These are phyloP conservation scores for Nakaseomyces glabratus DNA, from an alignment of 1,139 yeast genomes.

Conservation along the genomic window DNA sequence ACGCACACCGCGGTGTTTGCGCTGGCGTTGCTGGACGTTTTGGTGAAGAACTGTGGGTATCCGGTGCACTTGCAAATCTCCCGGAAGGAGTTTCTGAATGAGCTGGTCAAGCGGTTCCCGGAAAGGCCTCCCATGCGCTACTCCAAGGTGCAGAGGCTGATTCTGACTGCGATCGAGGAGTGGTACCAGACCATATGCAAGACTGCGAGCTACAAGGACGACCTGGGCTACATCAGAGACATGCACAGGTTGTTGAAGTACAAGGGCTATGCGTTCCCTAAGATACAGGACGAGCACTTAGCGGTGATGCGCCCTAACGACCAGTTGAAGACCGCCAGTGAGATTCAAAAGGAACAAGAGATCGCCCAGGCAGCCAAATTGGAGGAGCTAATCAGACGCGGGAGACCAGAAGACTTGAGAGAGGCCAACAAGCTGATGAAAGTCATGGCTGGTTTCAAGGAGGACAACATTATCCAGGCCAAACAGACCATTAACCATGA, in stretches of 20 bases:
- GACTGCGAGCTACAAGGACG: slow-evolving; percentile 84
- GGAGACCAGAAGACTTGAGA: slow-evolving; percentile 88
- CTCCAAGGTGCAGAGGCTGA: slow-evolving; percentile 71
- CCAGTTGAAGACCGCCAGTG: slow-evolving; percentile 78
- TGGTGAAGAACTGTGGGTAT: slow-evolving; percentile 96
- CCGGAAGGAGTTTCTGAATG: slow-evolving; percentile 88
- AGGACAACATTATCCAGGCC: slow-evolving; percentile 58
- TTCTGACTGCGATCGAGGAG: slow-evolving; percentile 87
- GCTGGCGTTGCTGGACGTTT: slow-evolving; percentile 58
- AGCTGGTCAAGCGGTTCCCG: slow-evolving; percentile 85
- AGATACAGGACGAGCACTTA: slow-evolving; percentile 79
- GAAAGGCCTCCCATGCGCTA: slow-evolving; percentile 88
- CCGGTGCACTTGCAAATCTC: slow-evolving; percentile 94
- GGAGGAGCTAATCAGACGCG: slow-evolving; percentile 90
- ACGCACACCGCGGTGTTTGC: slow-evolving; percentile 66
- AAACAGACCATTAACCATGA: slow-evolving; percentile 78
- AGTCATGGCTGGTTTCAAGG: slow-evolving; percentile 95
- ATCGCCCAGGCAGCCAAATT: slow-evolving; percentile 89
- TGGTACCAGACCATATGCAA: slow-evolving; percentile 96
- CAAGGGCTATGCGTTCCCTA: slow-evolving; percentile 90
- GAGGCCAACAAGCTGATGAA: slow-evolving; percentile 97
- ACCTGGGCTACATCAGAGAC: slow-evolving; percentile 83
- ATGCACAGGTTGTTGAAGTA: slow-evolving; percentile 86
- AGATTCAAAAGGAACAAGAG: slow-evolving; percentile 85
- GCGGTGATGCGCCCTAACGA: slow-evolving; percentile 93